Base-by-base conservation (phyloP, 1,284 basidiomycete genomes). In the Ganoderma lucidum region DNA sequence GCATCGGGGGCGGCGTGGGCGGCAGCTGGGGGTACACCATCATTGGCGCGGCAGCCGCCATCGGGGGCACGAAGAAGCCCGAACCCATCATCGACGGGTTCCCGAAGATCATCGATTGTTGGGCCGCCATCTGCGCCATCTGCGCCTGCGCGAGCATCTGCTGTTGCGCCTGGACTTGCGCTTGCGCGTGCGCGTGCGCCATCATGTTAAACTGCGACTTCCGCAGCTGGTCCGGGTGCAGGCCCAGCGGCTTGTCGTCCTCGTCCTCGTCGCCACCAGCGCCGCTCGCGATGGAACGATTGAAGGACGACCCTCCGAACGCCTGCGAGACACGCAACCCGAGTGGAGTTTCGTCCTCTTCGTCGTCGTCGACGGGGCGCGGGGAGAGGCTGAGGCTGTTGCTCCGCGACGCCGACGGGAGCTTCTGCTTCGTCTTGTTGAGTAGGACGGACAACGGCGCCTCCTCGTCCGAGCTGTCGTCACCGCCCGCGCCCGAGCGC, bases 221-320 rank as follows among this genome's bases (percentile, higher is more conserved):
- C 64, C 91, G 89, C 73, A 93, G 88, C 73, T 93, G 92, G 70
- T 93, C 90, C 17, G 93, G 92, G 77, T 92, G 92, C 69, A 92
- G 81, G 8, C 85, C 93, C n/a, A 94, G 83, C 8, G 87, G 87
- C 62, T 77, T 79, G 70, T 87, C 82, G 69, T 87, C 87, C 0
- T 87, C 83, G 60, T 80, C 79, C 14, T 76, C 77, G 71, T 74
- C 30, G 51, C 67, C 56, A 42, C 75, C 68, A 6, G 66, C 61
- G 69, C 23, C 23, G 48, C 64, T 48, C 9, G 66, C 61, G 69
- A 70, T 69, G 39, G 76, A 69, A 28, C 62, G 62, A 68, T 32
- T 19, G 70, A 68, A 56, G 60, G 67, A 70, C 19, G 32, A n/a
- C 6, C 17, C 68, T 32, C 67, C 68, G n/a, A 73, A 66, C 41